Base-by-base conservation (phyloP, 305 asterid genomes). In the Caryopteris hybrid region DNA sequence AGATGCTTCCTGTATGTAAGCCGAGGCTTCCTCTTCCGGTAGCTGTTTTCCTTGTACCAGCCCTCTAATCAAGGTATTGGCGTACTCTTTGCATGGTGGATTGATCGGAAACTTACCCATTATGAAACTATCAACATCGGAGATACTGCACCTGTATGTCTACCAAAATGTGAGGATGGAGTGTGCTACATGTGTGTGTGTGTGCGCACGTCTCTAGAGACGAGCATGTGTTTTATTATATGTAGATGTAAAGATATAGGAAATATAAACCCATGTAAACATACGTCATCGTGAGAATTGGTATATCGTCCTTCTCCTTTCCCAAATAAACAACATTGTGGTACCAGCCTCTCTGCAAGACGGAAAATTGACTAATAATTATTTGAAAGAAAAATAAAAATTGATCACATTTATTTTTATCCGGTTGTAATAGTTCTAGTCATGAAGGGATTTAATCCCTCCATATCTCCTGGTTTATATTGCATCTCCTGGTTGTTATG, bases 221-320 rank as follows among this genome's bases (percentile, higher is more conserved):
- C n/a, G 9, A 16, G 25, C 38, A 54, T 45, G 14, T 9, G 36
- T 45, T 61, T 27, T 18, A 33, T 14, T 7, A 42, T 8, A 13
- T 3, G 5, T 20, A 25, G 10, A 21, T 0, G 8, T 11, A 29
- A 18, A 20, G 43, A 65, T 52, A 23, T 10, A 12, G 21, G 14
- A 1, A 54, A 42, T 36, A 53, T 14, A 72, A 65, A 38, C 47
- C 52, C 36, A 61, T 23, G 51, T 47, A 39, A 47, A 61, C 96
- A 60, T 81, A 94, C 97, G 99, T 91, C 98, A 94, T 84, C 22
- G 99, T 89, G 74, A 94, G 85, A 71, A 94, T 79, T 0, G 97
- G 96, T 60, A 88, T 58, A 54, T 61, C 88, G 50, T 61, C 88
- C 4, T 82, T 76, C 80, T 87, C 96, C 76, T 83, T 80, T 39